Evolutionary conservation across 306 rosid species (phyloP), one percentile per base, ranked within the genome.

Genomic region (Lathyrus aphaca): DNA sequence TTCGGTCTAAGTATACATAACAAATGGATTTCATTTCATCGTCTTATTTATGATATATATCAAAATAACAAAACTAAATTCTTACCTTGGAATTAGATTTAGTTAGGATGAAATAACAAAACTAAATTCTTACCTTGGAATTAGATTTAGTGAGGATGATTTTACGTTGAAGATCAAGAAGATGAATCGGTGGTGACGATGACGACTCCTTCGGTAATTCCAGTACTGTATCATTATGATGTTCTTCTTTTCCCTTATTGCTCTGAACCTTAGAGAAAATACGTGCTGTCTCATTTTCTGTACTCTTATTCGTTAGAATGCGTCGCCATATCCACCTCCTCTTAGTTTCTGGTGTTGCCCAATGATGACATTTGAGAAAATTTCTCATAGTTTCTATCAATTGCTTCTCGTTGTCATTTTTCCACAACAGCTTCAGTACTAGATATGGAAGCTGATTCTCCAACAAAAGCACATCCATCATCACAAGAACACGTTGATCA

Each of bases 401-500:
- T 19, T 16, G 6, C 8, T 0, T 7, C 57, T 51, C 58, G 0
- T 19, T 8, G 3, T 19, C 30, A 51, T 51, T 4, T 19, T 8
- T 51, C 30, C 29, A 51, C 30, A 51, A 51, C 8, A 51, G 5
- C 29, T 51, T 51, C 6, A 51, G 29, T 18, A 51, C 29, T 8
- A 51, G n/a, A 11, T 51, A 51, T 8, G 29, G 58, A 17, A 51
- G 27, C 4, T 51, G 58, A 51, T 19, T 51, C 30, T 51, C 58
- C 58, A 51, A 10, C 29, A 51, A 19, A 51, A 51, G 58, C 30
- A 18, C 58, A 51, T 51, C 58, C 58, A 51, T 51, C n/a, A 51
- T n/a, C 51, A 45, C 51, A 45, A 45, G 51, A 45, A 45, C 51
- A 2, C n/a, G 10, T n/a, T 45, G 51, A 4, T 51, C 58, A 50